Conservation (phyloP, 2,329 filamentous ascomycete species). For the Nigrospora oryzae region DNA sequence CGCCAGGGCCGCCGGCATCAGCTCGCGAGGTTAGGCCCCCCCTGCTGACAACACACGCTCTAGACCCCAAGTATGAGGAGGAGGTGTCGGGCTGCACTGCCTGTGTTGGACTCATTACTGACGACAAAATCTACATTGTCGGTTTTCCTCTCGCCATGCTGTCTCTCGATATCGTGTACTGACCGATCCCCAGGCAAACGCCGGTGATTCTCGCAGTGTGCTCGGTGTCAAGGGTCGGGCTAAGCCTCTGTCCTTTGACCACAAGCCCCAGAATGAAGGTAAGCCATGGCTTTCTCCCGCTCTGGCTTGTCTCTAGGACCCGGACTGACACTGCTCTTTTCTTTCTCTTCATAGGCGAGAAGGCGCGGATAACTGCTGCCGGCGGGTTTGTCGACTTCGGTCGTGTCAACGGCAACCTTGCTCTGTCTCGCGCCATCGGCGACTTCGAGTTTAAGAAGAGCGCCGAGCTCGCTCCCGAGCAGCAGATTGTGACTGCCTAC, state of each 20-base stretch:
- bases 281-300: slow-evolving; percentile 11
- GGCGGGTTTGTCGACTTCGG: slow-evolving; percentile 98
- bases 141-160: slow-evolving; percentile 31
- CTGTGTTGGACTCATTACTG: slow-evolving; percentile 80
- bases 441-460: slow-evolving; percentile 99
- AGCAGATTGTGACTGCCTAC: slow-evolving; percentile 96
- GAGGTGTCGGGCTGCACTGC: slow-evolving; percentile 98
- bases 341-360: slow-evolving; percentile 59
- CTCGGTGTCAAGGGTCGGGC: slow-evolving; percentile 94
- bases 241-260: slow-evolving; percentile 97
- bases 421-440: slow-evolving; percentile 91
- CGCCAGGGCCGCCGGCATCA: neutral
- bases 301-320: neutral
- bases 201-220: slow-evolving; percentile 91
- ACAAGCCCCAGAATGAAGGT: slow-evolving; percentile 99
- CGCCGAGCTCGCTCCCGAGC: slow-evolving; percentile 90
- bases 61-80: slow-evolving; percentile 94
- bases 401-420: slow-evolving; percentile 95
- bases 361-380: slow-evolving; percentile 88
- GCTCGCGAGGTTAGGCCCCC: slow-evolving; percentile 6
- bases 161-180: slow-evolving; percentile 4
- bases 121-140: slow-evolving; percentile 92
- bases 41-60: neutral
- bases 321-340: neutral
- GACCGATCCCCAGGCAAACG: slow-evolving; percentile 64